These are phyloP conservation scores for Tylopilus intermedius DNA, from an alignment of 768 basidiomycete genomes.

Conservation along the genomic window DNA sequence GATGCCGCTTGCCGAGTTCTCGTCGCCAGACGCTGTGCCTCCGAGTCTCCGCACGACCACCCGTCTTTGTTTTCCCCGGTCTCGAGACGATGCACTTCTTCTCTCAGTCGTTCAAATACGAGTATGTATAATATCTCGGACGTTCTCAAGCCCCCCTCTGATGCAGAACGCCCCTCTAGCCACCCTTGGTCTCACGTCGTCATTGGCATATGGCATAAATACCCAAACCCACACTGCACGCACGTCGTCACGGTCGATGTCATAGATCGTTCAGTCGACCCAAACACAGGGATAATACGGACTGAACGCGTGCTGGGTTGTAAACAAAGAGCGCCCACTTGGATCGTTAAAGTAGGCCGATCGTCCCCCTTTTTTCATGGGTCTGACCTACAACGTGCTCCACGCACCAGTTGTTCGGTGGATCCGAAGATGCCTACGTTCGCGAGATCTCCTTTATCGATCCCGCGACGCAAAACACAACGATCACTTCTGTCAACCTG, in stretches of 20 bases:
- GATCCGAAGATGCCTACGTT: conserved; percentile 91
- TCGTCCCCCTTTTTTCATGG: neutral
- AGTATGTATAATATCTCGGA: conserved; percentile 47
- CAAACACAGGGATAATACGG: conserved; percentile 80
- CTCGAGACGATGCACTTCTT: conserved; percentile 71
- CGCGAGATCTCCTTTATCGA: conserved; percentile 93
- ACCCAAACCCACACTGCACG: conserved; percentile 88
- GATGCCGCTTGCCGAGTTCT: neutral
- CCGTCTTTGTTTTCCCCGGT: conserved; percentile 18
- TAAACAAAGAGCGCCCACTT: conserved; percentile 85
- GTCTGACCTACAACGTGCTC: conserved; percentile 1
- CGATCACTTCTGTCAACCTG: conserved; percentile 89
- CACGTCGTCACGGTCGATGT: conserved; percentile 88
- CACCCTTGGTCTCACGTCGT: conserved; percentile 90
- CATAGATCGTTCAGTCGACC: conserved; percentile 77
- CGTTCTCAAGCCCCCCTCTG: conserved; percentile 1
- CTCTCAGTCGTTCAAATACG: conserved; percentile 77
- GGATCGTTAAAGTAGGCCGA: conserved; percentile 83
- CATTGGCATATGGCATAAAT: conserved; percentile 93
- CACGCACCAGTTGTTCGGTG: conserved; percentile 69
- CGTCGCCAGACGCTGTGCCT: conserved; percentile 15
- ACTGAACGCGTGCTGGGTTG: conserved; percentile 88
- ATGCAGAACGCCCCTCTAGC: conserved; percentile 36
- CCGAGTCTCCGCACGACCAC: conserved; percentile 18
- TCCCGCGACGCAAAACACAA: conserved; percentile 72